phyloP scores from a whole-genome alignment of 345 rosid species.

The Sisymbrium altissimum region DNA sequence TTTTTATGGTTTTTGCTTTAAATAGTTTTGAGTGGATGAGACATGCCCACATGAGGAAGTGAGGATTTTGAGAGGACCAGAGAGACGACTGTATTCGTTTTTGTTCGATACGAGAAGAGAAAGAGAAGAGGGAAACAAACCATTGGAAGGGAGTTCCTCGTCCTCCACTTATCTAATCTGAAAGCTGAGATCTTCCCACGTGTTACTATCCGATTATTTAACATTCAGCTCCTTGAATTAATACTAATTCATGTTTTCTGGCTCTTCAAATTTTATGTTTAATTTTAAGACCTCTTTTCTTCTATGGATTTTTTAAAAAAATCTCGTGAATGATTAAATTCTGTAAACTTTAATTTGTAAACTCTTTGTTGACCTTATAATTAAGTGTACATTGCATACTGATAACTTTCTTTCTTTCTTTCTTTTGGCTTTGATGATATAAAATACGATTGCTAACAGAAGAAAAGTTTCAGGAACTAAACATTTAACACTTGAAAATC shows the following conservation, averaged over 20 bases:
- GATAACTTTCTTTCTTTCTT: background rate
- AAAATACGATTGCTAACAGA: background rate
- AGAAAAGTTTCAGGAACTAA: background rate
- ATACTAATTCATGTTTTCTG: background rate
- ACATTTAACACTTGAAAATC: background rate
- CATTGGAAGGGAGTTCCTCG: background rate
- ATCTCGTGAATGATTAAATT: background rate
- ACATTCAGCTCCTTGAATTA: background rate
- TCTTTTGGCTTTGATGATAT: background rate
- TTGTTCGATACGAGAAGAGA: background rate
- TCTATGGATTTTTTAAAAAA: background rate
- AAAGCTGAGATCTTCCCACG: background rate
- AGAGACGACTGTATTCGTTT: background rate
- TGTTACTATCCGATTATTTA: background rate
- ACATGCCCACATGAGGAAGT: background rate
- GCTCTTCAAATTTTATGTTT: background rate
- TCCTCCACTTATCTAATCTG: background rate
- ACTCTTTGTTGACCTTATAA: background rate
- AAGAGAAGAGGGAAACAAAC: background rate
- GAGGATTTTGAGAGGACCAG: background rate
- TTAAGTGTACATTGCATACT: background rate
- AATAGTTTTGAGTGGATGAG: background rate
- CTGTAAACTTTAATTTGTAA: background rate
- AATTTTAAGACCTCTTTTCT: background rate
- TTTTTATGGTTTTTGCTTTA: background rate